Base-by-base conservation (phyloP, 75 land plant species). In the Pseudotsuga menziesii region DNA sequence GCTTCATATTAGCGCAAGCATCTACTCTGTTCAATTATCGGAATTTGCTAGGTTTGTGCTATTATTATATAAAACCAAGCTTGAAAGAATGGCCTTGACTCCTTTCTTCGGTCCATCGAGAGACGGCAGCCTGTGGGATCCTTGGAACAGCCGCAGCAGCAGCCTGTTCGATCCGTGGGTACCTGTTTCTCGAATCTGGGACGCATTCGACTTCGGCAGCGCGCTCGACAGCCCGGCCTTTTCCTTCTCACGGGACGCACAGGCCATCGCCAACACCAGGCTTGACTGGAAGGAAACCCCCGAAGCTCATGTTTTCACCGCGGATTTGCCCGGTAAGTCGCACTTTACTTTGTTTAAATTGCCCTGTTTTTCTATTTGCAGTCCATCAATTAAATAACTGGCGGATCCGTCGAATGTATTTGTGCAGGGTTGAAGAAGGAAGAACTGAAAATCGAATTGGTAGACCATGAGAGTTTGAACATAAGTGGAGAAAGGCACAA, bases 201-300 rank as follows among this genome's bases (percentile, higher is more conserved):
- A 61, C 26, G 9, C 0, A 3, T 23, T 61, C 13, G 27, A 61
- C 13, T 9, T 25, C 27, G 11, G 27, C 12, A 44, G 48, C 7
- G 48, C 48, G 48, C 8, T 5, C 8, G 48, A 44, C 48, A 5
- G 8, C 7, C 63, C 27, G 2, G 25, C 27, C 63, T 61, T 26
- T 61, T 26, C 63, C 22, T 61, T 61, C 32, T 61, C 63, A 6
- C 8, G 9, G 32, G 87, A 87, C 56, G 25, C 76, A 61, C 25
- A 63, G 61, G 84, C 87, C 56, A 25, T 88, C n/a, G 82, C 84
- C 60, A 74, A 75, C 72, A 79, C 84, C 25, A 55, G 54, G 35
- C 81, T 86, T n/a, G 90, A 88, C 69, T 88, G 90, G 90, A 78
- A 77, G 29, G 87, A 88, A 74, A 88, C 89, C 7, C 85, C 77